Evolutionary conservation across 306 rosid species (phyloP).

Genomic region (Begonia fuchsioides): DNA sequence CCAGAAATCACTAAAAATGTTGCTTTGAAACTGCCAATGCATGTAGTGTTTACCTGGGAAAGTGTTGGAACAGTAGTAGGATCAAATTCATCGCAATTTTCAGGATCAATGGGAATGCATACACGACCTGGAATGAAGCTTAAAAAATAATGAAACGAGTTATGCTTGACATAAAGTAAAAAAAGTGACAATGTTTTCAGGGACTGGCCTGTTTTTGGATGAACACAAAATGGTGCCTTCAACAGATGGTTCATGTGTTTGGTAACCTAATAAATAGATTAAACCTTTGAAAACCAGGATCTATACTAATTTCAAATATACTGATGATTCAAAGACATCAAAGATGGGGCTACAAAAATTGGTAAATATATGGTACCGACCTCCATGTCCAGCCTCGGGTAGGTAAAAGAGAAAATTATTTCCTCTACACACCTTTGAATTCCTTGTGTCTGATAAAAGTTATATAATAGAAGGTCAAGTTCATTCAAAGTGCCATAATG

Average conservation of each 20-base stretch:
- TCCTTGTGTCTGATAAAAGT: slow-evolving; percentile 34
- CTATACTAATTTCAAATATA: neutral
- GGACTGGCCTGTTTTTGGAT: slow-evolving; percentile 64
- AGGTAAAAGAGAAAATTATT: slow-evolving; percentile 72
- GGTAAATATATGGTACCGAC: slow-evolving; percentile 17
- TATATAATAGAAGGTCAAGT: neutral
- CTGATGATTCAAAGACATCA: neutral
- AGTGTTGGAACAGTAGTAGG: slow-evolving; percentile 75
- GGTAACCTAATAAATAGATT: slow-evolving; percentile 42
- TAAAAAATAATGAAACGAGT: slow-evolving; percentile 5
- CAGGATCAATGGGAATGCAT: slow-evolving; percentile 76
- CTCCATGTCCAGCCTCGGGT: slow-evolving; percentile 93
- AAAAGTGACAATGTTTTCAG: slow-evolving; percentile 1
- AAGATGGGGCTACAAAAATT: neutral
- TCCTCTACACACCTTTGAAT: slow-evolving; percentile 64
- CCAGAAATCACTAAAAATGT: no score
- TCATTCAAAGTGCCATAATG: no score
- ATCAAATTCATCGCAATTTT: slow-evolving; percentile 65
- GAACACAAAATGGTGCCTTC: slow-evolving; percentile 84
- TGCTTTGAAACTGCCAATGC: no score
- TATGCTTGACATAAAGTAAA: no score
- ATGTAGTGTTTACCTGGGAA: slow-evolving; percentile 29
- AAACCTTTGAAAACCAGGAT: neutral
- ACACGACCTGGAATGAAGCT: slow-evolving; percentile 48
- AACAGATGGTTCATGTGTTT: slow-evolving; percentile 87